A percentile compares a stretch with the other conserved stretches of the same genome.
These are phyloP conservation scores for Fomitopsis schrenkii DNA, from an alignment of 1,284 basidiomycete genomes.

Conservation along the genomic window DNA sequence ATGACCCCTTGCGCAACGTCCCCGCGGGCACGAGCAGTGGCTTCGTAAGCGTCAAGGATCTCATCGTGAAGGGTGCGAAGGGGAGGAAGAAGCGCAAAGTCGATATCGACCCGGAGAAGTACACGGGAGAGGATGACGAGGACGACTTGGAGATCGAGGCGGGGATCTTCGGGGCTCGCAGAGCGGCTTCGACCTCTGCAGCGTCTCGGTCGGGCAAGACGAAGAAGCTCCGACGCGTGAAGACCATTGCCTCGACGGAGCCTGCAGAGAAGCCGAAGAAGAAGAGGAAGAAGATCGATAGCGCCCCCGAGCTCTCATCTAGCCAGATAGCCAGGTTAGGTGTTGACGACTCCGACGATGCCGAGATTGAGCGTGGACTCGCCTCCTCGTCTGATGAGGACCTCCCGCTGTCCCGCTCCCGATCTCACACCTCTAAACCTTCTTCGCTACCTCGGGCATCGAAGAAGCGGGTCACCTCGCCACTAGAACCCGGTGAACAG, in stretches of 20 bases:
- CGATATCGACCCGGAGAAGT: conserved; percentile 13
- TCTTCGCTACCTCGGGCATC: background rate
- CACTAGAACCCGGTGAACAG: conserved; percentile 17
- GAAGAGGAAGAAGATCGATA: conserved; percentile 29
- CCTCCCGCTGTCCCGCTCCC: background rate
- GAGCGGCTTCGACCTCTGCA: conserved; percentile 44
- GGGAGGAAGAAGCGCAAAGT: conserved; percentile 37
- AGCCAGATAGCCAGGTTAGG: conserved; percentile 40
- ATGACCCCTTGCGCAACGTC: conserved; percentile 61
- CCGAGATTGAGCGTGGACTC: conserved; percentile 42
- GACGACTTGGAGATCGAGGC: conserved; percentile 59
- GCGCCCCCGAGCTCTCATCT: conserved; percentile 19
- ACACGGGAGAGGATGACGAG: conserved; percentile 54
- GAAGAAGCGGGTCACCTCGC: conserved; percentile 14
- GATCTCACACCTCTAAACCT: background rate
- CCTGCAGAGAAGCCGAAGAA: background rate
- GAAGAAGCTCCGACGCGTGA: conserved; percentile 37
- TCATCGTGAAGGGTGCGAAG: conserved; percentile 49
- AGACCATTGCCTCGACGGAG: conserved; percentile 22
- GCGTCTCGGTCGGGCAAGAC: conserved; percentile 20
- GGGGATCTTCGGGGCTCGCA: conserved; percentile 39
- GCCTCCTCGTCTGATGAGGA: background rate
- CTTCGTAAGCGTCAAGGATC: conserved; percentile 59
- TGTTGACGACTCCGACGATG: conserved; percentile 51
- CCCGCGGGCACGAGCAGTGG: conserved; percentile 58